These are phyloP conservation scores for Talinum fruticosum DNA, from an alignment of 148 eudicot genomes.

Conservation along the genomic window DNA sequence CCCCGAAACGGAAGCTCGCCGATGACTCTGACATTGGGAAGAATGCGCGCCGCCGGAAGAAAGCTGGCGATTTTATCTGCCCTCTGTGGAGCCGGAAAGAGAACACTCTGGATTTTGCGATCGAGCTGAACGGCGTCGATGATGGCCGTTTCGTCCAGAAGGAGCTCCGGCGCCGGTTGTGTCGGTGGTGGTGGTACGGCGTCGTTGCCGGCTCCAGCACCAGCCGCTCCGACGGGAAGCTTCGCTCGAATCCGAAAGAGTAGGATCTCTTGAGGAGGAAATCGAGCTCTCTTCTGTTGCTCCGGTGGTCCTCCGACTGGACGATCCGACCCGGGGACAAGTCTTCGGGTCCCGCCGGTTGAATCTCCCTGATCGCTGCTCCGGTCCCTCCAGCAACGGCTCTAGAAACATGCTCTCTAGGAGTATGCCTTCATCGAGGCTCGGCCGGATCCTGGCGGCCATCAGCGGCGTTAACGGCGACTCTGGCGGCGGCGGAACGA, in stretches of 20 bases:
- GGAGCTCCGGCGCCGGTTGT: constrained; percentile 36
- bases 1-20: constrained; percentile 42
- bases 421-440: constrained; percentile 49
- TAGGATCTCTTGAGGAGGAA: constrained; percentile 68
- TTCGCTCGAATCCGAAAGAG: constrained; percentile 85
- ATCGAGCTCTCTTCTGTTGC: constrained; percentile 31
- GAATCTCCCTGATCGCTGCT: constrained; percentile 24
- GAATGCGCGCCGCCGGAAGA: constrained; percentile 51
- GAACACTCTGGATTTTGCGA: constrained; percentile 60
- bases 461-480: constrained; percentile 72
- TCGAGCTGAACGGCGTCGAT: constrained; percentile 50
- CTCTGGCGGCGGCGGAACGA: constrained; percentile 26
- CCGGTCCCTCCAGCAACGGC: constrained; percentile 35
- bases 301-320: constrained; percentile 42
- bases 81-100: constrained; percentile 61
- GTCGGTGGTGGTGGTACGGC: constrained; percentile 42
- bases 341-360: constrained; percentile 5
- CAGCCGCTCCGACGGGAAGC: constrained; percentile 56
- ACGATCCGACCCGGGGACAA: constrained; percentile 23
- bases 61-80: constrained; percentile 62
- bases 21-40: constrained; percentile 56
- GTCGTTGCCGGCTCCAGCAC: constrained; percentile 60
- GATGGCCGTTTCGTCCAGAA: constrained; percentile 69
- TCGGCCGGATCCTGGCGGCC: constrained; percentile 77
- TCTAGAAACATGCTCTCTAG: constrained; percentile 46